Percentiles rank a stretch among this genome's conserved stretches.
Evolutionary conservation across 2,329 filamentous ascomycete genomes (phyloP).

Genomic region (Ophiostoma ulmi): DNA sequence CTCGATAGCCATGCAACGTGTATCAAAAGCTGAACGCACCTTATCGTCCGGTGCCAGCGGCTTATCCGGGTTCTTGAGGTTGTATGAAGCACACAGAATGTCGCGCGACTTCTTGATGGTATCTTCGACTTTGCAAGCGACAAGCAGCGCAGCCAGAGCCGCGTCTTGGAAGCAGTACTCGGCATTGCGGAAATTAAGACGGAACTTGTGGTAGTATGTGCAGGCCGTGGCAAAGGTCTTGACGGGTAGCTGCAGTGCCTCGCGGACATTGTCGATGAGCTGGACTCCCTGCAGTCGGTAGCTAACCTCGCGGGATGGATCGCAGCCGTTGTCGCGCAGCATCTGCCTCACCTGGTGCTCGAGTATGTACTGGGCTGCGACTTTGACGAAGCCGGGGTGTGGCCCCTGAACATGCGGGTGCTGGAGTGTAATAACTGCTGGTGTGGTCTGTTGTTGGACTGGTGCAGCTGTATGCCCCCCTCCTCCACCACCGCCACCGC

Average conservation of each 20-base stretch:
- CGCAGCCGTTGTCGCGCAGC: conserved; percentile 63
- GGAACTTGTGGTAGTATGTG: conserved; percentile 90
- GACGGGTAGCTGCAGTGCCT: conserved; percentile 76
- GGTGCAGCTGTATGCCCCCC: neutral
- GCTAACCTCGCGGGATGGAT: conserved; percentile 72
- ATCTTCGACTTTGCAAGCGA: conserved; percentile 95
- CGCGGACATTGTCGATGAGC: conserved; percentile 80
- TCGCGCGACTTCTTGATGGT: conserved; percentile 95
- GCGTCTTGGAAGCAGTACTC: conserved; percentile 86
- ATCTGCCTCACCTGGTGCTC: conserved; percentile 74
- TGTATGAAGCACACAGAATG: conserved; percentile 85
- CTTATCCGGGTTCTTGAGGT: conserved; percentile 66
- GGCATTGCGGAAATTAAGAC: conserved; percentile 74
- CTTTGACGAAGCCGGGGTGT: conserved; percentile 44
- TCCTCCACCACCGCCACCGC: conserved; percentile 15
- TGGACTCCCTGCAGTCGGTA: conserved; percentile 80
- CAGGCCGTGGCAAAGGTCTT: conserved; percentile 89
- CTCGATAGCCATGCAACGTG: neutral
- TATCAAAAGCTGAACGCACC: conserved; percentile 39
- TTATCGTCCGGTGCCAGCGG: conserved; percentile 75
- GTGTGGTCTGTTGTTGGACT: neutral
- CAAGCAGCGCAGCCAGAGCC: conserved; percentile 80
- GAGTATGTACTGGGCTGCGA: conserved; percentile 67
- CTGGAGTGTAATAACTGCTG: conserved; percentile 1
- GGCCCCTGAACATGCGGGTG: conserved; percentile 27